These are phyloP conservation scores for Naegleria gruberi DNA, from an alignment of 208 protist species.

Conservation along the genomic window DNA sequence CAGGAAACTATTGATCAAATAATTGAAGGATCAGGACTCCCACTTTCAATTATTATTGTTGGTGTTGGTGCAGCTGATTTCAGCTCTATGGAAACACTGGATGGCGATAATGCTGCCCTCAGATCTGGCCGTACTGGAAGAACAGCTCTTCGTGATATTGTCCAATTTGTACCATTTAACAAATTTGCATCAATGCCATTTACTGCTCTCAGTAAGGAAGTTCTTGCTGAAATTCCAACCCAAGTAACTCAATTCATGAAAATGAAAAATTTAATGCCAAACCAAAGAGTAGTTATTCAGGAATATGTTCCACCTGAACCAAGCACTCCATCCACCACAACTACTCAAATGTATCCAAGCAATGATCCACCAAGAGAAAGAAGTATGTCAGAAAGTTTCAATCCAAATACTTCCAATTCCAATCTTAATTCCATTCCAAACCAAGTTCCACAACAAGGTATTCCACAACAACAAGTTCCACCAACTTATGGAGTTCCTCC, in stretches of 20 bases:
- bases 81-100: slow-evolving; percentile 64
- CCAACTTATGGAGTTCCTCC: too few species aligned
- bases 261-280: slow-evolving; percentile 29
- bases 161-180: slow-evolving; percentile 49
- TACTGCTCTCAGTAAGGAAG: slow-evolving; percentile 24
- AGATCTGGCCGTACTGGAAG: background rate
- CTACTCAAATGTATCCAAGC: too few species aligned
- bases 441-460: too few species aligned
- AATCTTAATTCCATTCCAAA: too few species aligned
- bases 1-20: slow-evolving; percentile 62
- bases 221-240: slow-evolving; percentile 34
- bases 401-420: background rate
- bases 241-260: slow-evolving; percentile 32
- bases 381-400: background rate
- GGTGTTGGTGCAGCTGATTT: slow-evolving; percentile 76
- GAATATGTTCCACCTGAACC: background rate
- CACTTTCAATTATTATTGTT: slow-evolving; percentile 77
- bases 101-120: slow-evolving; percentile 40
- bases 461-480: too few species aligned
- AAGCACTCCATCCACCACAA: too few species aligned
- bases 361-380: background rate
- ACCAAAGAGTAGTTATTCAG: background rate
- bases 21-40: slow-evolving; percentile 52
- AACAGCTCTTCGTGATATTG: slow-evolving; percentile 33
- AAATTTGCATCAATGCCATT: slow-evolving; percentile 36